Conservation (phyloP, 495 filamentous ascomycete species). For the Staphylotrichum longicolle region DNA sequence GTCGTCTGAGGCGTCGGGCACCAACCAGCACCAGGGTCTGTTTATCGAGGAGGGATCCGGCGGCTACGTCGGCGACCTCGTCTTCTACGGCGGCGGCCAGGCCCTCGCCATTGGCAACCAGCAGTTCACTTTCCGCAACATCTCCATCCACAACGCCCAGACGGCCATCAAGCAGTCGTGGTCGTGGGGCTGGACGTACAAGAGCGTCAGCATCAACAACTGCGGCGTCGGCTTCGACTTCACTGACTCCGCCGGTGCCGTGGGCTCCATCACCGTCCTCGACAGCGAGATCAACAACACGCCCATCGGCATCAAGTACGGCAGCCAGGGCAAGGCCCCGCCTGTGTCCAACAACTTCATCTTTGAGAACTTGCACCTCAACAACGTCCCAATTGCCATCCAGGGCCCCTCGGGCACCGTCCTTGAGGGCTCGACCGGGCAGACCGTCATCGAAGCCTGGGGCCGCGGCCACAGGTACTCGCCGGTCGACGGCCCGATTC, state of each 20-base stretch:
- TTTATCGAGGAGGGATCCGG: constrained; percentile 75
- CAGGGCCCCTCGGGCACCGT: constrained; percentile 47
- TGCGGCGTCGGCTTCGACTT: constrained; percentile 67
- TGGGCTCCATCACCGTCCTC: constrained; percentile 71
- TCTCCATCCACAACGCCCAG: constrained; percentile 58
- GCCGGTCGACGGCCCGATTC: constrained; percentile 41
- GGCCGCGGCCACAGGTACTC: constrained; percentile 44
- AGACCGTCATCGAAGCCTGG: constrained; percentile 48
- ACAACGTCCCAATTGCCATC: constrained; percentile 55
- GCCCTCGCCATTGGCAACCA: constrained; percentile 71
- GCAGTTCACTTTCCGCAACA: constrained; percentile 76
- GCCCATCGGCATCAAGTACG: constrained; percentile 49
- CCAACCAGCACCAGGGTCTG: constrained; percentile 67
- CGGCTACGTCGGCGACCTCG: constrained; percentile 71
- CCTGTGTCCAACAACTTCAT: constrained; percentile 52
- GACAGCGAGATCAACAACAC: constrained; percentile 76
- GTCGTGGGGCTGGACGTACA: constrained; percentile 63
- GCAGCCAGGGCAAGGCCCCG: constrained; percentile 46
- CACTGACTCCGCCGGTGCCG: constrained; percentile 46
- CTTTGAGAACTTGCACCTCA: constrained; percentile 66
- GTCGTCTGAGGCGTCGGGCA: constrained; percentile 56
- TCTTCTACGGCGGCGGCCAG: constrained; percentile 64
- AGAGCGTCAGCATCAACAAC: constrained; percentile 62
- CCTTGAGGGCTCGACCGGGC: constrained; percentile 56
- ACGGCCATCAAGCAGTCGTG: constrained; percentile 53